Conservation (phyloP, 169 alveolate genomes). For the Eimeria maxima region DNA sequence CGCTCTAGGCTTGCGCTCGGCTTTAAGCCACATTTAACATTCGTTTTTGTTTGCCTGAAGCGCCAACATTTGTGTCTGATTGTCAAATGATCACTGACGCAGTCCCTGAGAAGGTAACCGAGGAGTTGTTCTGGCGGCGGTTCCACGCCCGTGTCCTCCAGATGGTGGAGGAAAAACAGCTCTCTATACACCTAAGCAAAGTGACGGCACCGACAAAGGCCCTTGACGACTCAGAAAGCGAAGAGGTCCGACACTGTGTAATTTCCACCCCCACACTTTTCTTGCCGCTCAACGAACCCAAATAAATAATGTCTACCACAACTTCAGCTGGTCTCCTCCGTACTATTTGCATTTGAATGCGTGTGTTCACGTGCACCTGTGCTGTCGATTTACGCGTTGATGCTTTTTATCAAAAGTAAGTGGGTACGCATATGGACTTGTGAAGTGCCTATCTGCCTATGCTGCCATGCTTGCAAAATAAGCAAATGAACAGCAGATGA, state of each 20-base stretch:
- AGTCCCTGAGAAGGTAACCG: neutral
- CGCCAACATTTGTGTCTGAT: neutral
- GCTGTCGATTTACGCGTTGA: neutral
- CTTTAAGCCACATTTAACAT: neutral
- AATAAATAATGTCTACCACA: neutral
- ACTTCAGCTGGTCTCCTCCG: neutral
- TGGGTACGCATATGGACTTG: neutral
- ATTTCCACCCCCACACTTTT: neutral
- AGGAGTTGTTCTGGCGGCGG: conserved; percentile 18
- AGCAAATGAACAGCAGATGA: neutral
- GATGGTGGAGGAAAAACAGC: conserved; percentile 1
- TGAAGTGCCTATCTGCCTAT: neutral
- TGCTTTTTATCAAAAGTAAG: neutral
- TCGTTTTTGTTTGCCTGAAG: neutral
- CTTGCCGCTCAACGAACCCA: neutral
- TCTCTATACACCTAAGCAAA: conserved; percentile 12
- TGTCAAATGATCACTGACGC: neutral
- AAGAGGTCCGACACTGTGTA: neutral
- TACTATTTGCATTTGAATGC: neutral
- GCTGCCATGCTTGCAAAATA: neutral
- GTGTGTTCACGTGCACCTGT: neutral
- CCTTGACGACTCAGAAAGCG: conserved; percentile 14
- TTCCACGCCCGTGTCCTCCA: neutral
- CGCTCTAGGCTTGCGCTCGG: neutral
- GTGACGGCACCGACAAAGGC: neutral